Evolutionary conservation across 164 flowering plant species (phyloP), one percentile per base, ranked within the genome.

Genomic region (Vitis riparia): DNA sequence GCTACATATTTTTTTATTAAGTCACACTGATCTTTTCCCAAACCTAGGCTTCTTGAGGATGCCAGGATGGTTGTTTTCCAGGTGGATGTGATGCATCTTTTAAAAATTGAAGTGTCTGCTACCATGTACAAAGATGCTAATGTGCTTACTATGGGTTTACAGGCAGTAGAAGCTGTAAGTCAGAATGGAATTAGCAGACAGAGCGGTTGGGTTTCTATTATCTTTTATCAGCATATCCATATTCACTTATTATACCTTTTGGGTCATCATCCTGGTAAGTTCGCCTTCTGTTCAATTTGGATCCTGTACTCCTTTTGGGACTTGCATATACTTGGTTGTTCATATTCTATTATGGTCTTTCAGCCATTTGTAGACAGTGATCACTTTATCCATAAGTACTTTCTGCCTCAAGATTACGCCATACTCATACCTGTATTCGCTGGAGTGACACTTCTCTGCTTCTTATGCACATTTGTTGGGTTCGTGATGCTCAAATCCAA

Each of bases 341-440:
- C 11, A 19, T 14, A 2, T 13, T 59, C 10, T 53, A 14, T 67
- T 67, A 30, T 62, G 9, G 11, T 65, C 2, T 73, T 74, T 62
- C 94, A 96, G 99, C 98, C 99, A 14, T 96, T 96, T 78, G 99
- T 96, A 55, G 97, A 96, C 75, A 75, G 76, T 55, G 92, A 93
- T 81, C 93, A 96, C 79, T 96, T 96, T 70, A 84, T 96, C 75
- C 95, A 93, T 74, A 76, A 77, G 62, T 96, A 91, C 79, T 96
- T 96, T 79, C 82, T 92, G 29, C 93, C 99, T 56, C 92, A 87
- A 73, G 94, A 93, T 60, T 92, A 79, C 72, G 97, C 99, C 44
- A 77, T 96, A 53, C 73, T 93, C 63, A 81, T 96, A 64, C 98
- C 98, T 11, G 91, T 96, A 11, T 84, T 71, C 80, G 98, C 97